Percentiles rank a stretch among this genome's conserved stretches.
These are phyloP conservation scores for Erodium moschatum DNA, from an alignment of 441 rosid genomes.

Conservation along the genomic window DNA sequence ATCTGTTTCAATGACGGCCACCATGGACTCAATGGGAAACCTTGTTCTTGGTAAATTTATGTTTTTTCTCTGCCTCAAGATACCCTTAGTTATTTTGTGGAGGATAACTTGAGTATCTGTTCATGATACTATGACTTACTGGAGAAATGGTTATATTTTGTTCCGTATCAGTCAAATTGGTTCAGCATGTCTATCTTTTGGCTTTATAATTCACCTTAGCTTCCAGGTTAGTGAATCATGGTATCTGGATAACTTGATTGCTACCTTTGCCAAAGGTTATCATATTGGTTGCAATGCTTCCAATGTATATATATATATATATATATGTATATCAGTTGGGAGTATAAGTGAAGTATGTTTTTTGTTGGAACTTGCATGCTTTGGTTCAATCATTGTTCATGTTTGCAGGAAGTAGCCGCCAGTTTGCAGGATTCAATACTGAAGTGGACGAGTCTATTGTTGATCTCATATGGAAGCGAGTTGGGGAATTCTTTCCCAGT, in stretches of 20 bases:
- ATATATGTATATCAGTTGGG: not conserved
- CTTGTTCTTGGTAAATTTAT: constrained; percentile 60
- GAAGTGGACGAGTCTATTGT: constrained; percentile 54
- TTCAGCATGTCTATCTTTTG: not conserved
- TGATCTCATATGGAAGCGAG: constrained; percentile 57
- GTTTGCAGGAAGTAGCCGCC: constrained; percentile 73
- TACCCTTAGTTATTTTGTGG: not conserved
- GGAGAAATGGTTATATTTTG: not conserved
- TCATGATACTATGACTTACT: not conserved
- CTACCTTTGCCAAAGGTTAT: not conserved
- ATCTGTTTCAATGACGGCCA: constrained; percentile 80
- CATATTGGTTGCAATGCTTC: not conserved
- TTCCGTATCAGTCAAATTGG: not conserved
- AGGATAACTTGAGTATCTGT: constrained; percentile 5
- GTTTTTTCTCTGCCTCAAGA: not conserved
- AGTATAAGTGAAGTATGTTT: not conserved
- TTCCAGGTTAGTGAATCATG: not conserved
- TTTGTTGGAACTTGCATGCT: not conserved
- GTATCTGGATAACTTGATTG: not conserved
- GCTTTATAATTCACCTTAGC: not conserved
- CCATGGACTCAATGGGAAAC: constrained; percentile 55
- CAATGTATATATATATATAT: not conserved
- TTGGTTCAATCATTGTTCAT: constrained; percentile 13
- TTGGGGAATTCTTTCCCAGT: constrained; percentile 69
- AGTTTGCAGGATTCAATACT: constrained; percentile 61